Base-by-base conservation (phyloP, 345 rosid genomes). In the Durio zibethinus region DNA sequence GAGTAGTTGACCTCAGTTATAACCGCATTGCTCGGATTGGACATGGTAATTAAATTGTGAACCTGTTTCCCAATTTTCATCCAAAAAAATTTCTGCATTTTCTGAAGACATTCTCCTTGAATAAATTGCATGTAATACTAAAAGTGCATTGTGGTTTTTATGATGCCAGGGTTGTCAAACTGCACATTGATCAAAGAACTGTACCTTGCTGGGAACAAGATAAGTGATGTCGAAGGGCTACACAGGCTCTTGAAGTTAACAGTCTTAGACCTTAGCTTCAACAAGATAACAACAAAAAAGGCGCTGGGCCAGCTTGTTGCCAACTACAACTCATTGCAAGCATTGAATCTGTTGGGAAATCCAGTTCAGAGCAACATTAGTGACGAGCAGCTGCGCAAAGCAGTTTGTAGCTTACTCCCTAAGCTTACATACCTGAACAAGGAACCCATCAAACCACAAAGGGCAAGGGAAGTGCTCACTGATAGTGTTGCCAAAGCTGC, bases 231-330 rank as follows among this genome's bases (percentile, higher is more conserved):
- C 0, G 98, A 96, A 68, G 98, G 99, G 31, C 79, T 96, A 71
- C 98, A 96, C 69, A 90, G 99, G 85, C 90, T 96, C 45, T 82
- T 93, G 61, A 96, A 96, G 90, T 86, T 96, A 73, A 89, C 91
- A 3, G 93, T 92, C 72, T 74, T 96, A 7, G 99, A 96, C 86
- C 82, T 92, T 76, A 90, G 99, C 85, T 96, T 96, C 89, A 92
- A 93, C 89, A 96, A 91, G 93, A 91, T 96, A 75, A 87, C 97
- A 7, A 93, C 99, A 54, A 79, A 91, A 10, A 92, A 91, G 80
- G 90, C 93, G 31, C 84, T 96, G 10, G 97, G 97, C 5, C 99
- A 93, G 90, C 93, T 96, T 12, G 98, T 93, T 52, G 93, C 97
- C 5, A 92, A 92, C 85, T 95, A 92, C 90, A 86, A 87, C 82